Base-by-base conservation (phyloP, 2,329 filamentous ascomycete species). In the Colletotrichum plurivorum region DNA sequence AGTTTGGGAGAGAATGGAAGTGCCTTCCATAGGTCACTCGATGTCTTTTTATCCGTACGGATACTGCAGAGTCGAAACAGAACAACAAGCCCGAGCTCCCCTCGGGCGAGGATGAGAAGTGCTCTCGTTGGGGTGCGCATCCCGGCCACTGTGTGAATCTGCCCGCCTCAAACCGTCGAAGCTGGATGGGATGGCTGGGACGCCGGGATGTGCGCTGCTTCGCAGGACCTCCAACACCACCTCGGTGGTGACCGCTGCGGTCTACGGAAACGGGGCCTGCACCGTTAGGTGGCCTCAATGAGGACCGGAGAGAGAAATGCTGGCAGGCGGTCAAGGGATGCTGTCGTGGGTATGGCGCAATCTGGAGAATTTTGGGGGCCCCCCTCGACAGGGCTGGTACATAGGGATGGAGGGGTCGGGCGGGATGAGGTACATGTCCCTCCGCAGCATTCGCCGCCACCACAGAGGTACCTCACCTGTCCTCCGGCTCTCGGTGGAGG, bases 291-390 rank as follows among this genome's bases (percentile, higher is more conserved):
- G 66, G 62, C 55, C 66, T 60, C 49, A 60, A 49, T 36, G 31
- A 46, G 22, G 45, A 48, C 9, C 15, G 31, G 53, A 43, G 13
- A 48, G 18, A 48, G 54, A 69, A 54, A 46, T 56, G 66, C 16
- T 51, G 62, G 63, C 55, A 69, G 62, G 67, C 67, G 67, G 66
- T 66, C 66, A 69, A 65, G 61, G 54, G 54, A 49, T 46, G 36
- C 66, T 41, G 66, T 61, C 62, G 66, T 31, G 55, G 60, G 62
- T 55, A 69, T 69, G 67, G 67, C 56, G 67, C 67, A 69, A 69
- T 69, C 67, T 69, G 67, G 67, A 69, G 67, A 69, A 69, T 66
- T 69, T 46, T 56, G 67, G 67, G 59, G 49, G 36, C 62, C 51
- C 67, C 55, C 55, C 36, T 66, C 67, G 51, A 66, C 67, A 67